Percentiles rank a stretch among this genome's conserved stretches.
Evolutionary conservation across 2,329 filamentous ascomycete species (phyloP).

Genomic region (Monilinia laxa): DNA sequence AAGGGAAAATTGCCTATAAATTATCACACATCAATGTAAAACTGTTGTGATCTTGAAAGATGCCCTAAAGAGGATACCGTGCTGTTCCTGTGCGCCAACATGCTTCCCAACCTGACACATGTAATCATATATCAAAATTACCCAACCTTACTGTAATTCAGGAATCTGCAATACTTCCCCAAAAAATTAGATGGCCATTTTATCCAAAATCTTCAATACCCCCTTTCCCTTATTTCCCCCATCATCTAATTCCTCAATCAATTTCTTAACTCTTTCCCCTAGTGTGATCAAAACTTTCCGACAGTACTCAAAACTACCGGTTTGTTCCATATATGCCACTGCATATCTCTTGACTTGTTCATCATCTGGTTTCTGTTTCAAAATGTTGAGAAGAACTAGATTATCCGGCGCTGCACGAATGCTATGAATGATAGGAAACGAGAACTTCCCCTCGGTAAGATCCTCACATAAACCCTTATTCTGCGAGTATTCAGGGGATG

Average conservation of each 20-base stretch:
- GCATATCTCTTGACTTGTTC: conserved; percentile 90
- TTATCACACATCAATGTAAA: no score
- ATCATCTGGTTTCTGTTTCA: conserved; percentile 85
- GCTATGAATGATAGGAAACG: conserved; percentile 91
- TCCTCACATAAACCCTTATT: conserved; percentile 97
- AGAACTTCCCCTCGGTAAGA: conserved; percentile 95
- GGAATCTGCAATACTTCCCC: neutral
- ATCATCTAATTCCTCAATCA: conserved; percentile 65
- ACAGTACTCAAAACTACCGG: conserved; percentile 87
- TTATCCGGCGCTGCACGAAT: conserved; percentile 75
- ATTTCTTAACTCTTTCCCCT: conserved; percentile 59
- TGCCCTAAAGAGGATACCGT: neutral
- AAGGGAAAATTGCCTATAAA: no score
- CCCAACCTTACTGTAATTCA: no score
- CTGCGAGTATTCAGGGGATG: conserved; percentile 68
- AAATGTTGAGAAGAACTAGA: conserved; percentile 82
- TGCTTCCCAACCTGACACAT: neutral
- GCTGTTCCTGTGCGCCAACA: neutral
- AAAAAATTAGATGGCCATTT: conserved; percentile 49
- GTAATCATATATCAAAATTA: neutral
- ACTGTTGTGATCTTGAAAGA: neutral
- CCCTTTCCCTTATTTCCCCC: conserved; percentile 52
- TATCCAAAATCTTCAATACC: conserved; percentile 67
- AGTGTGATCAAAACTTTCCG: conserved; percentile 64
- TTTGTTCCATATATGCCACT: conserved; percentile 84